These are phyloP conservation scores for Xylariales sp. DNA, from an alignment of 2,329 filamentous ascomycete species.

Conservation along the genomic window DNA sequence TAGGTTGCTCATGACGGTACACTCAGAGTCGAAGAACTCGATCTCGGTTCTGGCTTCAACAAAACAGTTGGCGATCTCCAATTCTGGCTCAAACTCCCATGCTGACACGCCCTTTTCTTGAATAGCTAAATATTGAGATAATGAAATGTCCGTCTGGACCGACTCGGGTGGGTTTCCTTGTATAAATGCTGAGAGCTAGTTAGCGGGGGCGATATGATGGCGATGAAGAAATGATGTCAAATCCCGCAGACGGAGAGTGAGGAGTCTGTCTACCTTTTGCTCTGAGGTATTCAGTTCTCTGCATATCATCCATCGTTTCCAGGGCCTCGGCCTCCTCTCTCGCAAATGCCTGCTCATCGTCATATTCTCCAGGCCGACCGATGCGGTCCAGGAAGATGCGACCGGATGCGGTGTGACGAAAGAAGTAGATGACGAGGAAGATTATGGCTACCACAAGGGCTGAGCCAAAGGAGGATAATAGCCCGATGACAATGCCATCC, in stretches of 20 bases:
- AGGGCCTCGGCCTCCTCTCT: slow-evolving; percentile 95
- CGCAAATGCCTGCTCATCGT: slow-evolving; percentile 95
- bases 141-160: slow-evolving; percentile 92
- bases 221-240: neutral
- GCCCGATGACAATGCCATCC: slow-evolving; percentile 90
- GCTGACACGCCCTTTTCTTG: slow-evolving; percentile 99
- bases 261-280: slow-evolving; percentile 79
- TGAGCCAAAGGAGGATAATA: slow-evolving; percentile 93
- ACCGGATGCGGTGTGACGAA: slow-evolving; percentile 87
- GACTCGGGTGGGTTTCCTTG: slow-evolving; percentile 96
- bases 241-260: slow-evolving; percentile 19
- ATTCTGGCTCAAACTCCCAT: slow-evolving; percentile 99
- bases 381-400: slow-evolving; percentile 94
- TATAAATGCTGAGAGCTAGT: slow-evolving; percentile 76
- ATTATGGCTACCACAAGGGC: slow-evolving; percentile 85
- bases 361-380: slow-evolving; percentile 93
- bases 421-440: slow-evolving; percentile 88
- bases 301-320: slow-evolving; percentile 94
- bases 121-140: slow-evolving; percentile 97
- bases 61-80: slow-evolving; percentile 99
- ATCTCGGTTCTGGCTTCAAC: slow-evolving; percentile 97
- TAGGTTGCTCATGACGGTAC: slow-evolving; percentile 95
- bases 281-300: slow-evolving; percentile 88
- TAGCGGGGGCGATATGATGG: neutral
- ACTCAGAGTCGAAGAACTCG: slow-evolving; percentile 98